Conservation (phyloP, 2,329 filamentous ascomycete species). For the Epichloe sp. region DNA sequence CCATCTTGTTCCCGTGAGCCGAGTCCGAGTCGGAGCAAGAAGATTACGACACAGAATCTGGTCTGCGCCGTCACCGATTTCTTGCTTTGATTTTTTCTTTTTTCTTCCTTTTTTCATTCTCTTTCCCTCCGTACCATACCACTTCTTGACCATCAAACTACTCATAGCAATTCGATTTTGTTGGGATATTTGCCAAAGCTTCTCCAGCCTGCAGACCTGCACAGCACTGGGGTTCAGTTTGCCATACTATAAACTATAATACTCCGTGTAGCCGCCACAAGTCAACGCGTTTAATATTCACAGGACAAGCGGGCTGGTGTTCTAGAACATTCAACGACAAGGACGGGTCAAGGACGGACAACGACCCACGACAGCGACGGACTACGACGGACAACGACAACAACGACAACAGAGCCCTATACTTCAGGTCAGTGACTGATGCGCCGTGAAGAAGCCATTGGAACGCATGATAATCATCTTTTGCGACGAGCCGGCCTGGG, state of each 20-base stretch:
- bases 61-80: neutral
- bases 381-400: too few species aligned
- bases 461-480: neutral
- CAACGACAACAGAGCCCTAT: too few species aligned
- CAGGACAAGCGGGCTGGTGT: too few species aligned
- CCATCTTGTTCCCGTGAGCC: slow-evolving; percentile 3
- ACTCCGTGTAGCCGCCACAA: too few species aligned
- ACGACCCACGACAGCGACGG: too few species aligned
- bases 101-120: neutral
- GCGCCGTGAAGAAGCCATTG: neutral
- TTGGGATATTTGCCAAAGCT: neutral
- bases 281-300: too few species aligned
- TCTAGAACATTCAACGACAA: too few species aligned
- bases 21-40: neutral
- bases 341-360: too few species aligned
- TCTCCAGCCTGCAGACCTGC: too few species aligned
- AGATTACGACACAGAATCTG: too few species aligned
- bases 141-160: neutral
- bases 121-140: neutral
- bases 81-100: neutral
- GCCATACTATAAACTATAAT: too few species aligned
- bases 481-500: neutral
- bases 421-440: neutral
- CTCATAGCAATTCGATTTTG: neutral
- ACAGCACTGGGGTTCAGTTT: too few species aligned